A percentile compares a stretch with the other conserved stretches of the same genome.
These are phyloP conservation scores for Wickerhamiella pararugosa DNA, from an alignment of 1,139 yeast genomes.

Conservation along the genomic window DNA sequence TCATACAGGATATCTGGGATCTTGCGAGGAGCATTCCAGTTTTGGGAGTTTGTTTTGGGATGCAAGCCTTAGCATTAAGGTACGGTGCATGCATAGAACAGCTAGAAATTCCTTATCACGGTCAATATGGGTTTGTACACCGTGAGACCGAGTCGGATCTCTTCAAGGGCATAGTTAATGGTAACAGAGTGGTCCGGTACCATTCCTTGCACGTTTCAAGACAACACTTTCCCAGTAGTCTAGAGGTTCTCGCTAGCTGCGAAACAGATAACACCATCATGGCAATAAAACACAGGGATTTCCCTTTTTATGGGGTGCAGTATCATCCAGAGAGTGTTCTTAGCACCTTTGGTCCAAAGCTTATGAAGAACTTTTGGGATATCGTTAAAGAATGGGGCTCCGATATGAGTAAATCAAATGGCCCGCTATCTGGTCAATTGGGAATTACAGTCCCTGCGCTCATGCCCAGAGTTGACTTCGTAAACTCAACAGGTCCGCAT, in stretches of 20 bases:
- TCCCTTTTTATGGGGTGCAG: constrained; percentile 86
- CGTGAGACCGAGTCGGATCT: constrained; percentile 22
- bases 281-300: constrained; percentile 52
- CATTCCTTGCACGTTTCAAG: constrained; percentile 58
- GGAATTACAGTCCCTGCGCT: too few relatives aligned
- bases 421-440: not conserved
- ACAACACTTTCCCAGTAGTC: constrained; percentile 10
- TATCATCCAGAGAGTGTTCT: constrained; percentile 96
- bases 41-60: constrained; percentile 86
- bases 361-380: constrained; percentile 48
- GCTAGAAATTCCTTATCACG: constrained; percentile 57
- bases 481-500: not conserved
- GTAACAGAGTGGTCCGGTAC: constrained; percentile 63
- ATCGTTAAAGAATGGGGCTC: constrained; percentile 30
- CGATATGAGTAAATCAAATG: not conserved
- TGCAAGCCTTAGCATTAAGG: constrained; percentile 65
- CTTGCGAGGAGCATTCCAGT: constrained; percentile 39
- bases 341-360: constrained; percentile 45
- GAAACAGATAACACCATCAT: constrained; percentile 35
- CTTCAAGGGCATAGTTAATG: constrained; percentile 28
- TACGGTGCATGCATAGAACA: constrained; percentile 43
- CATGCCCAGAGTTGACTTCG: not conserved
- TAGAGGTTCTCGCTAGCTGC: constrained; percentile 17
- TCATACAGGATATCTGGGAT: constrained; percentile 42
- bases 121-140: constrained; percentile 51